phyloP scores from a whole-genome alignment of 306 rosid genomes.

The Heteromeles arbutifolia region DNA sequence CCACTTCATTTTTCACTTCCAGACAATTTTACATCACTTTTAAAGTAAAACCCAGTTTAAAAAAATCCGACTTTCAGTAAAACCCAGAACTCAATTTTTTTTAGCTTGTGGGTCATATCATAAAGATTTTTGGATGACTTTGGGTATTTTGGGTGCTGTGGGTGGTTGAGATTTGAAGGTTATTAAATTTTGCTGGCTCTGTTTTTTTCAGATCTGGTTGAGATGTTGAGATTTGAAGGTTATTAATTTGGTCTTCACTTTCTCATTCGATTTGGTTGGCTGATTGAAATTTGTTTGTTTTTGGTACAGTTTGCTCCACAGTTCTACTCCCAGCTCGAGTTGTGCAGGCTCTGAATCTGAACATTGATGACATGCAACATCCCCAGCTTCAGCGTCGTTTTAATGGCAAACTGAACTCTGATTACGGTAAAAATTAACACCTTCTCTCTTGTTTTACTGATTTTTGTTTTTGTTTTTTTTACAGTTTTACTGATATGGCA shows the following conservation, averaged over 20 bases:
- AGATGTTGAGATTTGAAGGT: too few species aligned
- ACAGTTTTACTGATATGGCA: neutral
- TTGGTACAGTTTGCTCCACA: slow-evolving; percentile 38
- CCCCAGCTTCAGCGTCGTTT: slow-evolving; percentile 27
- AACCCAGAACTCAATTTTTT: neutral
- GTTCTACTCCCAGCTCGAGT: slow-evolving; percentile 61
- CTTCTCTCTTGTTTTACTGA: neutral
- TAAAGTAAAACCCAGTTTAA: neutral
- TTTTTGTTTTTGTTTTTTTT: too few species aligned
- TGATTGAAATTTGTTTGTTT: neutral
- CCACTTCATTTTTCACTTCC: neutral
- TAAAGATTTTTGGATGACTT: neutral
- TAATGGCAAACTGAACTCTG: slow-evolving; percentile 17
- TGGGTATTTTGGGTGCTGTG: neutral
- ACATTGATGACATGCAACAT: slow-evolving; percentile 24
- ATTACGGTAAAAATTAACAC: slow-evolving; percentile 26
- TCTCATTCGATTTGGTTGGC: neutral
- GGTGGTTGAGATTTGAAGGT: neutral
- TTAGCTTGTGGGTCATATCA: neutral
- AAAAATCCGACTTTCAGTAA: too few species aligned
- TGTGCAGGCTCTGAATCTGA: slow-evolving; percentile 55
- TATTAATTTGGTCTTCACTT: neutral
- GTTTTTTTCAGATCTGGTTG: neutral
- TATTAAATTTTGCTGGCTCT: neutral
- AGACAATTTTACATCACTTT: neutral